Conservation (phyloP, 2,329 filamentous ascomycete genomes). For the Clarireedia homoeocarpa region DNA sequence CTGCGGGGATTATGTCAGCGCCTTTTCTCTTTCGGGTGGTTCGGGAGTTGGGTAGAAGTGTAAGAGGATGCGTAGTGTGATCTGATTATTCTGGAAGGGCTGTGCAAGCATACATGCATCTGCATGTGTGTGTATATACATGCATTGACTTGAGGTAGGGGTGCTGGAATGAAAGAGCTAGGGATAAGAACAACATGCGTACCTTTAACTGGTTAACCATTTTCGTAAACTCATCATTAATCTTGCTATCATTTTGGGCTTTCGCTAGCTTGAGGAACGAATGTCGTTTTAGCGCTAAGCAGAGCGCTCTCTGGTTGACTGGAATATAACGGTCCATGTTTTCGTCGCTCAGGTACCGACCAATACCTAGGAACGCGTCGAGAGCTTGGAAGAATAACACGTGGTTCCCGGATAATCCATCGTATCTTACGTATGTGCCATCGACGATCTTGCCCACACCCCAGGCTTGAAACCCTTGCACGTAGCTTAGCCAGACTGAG, state of each 20-base stretch:
- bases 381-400: conserved; percentile 5
- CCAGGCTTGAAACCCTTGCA: conserved; percentile 6
- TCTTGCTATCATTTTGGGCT: neutral
- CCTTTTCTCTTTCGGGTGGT: too few species aligned
- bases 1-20: neutral
- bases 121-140: too few species aligned
- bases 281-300: neutral
- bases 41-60: neutral
- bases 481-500: conserved; percentile 1
- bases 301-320: neutral
- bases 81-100: too few species aligned
- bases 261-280: neutral
- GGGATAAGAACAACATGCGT: neutral
- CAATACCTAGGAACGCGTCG: neutral
- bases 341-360: neutral
- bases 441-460: neutral
- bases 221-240: neutral
- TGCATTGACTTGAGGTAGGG: too few species aligned
- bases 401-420: conserved; percentile 4
- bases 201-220: conserved; percentile 6
- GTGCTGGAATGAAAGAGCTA: neutral
- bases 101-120: too few species aligned
- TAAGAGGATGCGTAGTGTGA: neutral
- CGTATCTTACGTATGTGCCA: conserved; percentile 1
- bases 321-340: neutral